A percentile compares a stretch with the other conserved stretches of the same genome.
Evolutionary conservation across 2,329 filamentous ascomycete species (phyloP).

Genomic region (Botrytis cinerea): DNA sequence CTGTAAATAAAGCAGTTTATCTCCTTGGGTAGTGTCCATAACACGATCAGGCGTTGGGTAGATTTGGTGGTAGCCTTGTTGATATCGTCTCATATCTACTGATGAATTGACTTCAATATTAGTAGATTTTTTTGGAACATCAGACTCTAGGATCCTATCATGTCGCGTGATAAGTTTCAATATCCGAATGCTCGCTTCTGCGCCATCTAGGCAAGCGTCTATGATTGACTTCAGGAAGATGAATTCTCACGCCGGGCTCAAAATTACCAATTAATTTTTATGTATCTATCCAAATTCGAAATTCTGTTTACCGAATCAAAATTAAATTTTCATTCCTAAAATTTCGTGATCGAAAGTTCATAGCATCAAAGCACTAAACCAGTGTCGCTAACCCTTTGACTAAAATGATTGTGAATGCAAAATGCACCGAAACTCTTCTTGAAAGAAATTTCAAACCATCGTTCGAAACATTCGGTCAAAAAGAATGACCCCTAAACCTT

Average conservation of each 20-base stretch:
- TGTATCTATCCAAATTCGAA: fast-evolving
- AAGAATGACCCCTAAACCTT: background rate
- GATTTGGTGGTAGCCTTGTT: background rate
- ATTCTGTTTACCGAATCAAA: fast-evolving
- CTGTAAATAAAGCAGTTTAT: no score
- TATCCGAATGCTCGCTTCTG: background rate
- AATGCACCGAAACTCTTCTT: background rate
- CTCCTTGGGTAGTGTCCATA: background rate
- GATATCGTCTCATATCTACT: background rate
- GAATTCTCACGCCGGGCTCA: background rate
- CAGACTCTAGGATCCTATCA: fast-evolving
- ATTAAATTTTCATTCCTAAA: fast-evolving
- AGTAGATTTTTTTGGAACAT: background rate
- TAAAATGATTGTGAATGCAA: background rate
- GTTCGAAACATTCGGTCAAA: background rate
- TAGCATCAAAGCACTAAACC: background rate
- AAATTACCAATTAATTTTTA: background rate
- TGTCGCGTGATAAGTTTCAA: background rate
- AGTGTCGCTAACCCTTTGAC: slow-evolving; percentile 20
- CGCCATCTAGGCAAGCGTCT: background rate
- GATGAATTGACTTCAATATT: background rate
- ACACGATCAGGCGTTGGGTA: background rate
- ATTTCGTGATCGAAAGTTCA: background rate
- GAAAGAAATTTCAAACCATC: background rate
- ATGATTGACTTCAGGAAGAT: background rate